Percentiles rank a stretch among this genome's conserved stretches.
These are phyloP conservation scores for Chlamydomonas applanata DNA, from an alignment of 139 green algal species.

Conservation along the genomic window DNA sequence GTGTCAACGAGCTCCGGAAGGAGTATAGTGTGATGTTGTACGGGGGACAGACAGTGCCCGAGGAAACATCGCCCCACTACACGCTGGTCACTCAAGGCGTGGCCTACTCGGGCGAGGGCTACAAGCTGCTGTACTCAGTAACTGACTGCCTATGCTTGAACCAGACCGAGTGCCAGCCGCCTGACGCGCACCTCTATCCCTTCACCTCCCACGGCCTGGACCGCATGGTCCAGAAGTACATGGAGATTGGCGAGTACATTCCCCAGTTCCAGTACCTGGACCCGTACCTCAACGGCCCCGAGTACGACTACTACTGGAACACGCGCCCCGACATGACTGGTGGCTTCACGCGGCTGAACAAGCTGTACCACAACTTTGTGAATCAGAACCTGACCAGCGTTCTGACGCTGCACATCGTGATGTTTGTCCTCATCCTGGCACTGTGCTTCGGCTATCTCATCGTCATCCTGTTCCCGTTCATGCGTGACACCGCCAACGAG, in stretches of 20 bases:
- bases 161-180: conserved; percentile 6
- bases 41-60: background rate
- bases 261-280: conserved; percentile 6
- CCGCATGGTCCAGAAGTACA: conserved; percentile 10
- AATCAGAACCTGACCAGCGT: conserved; percentile 6
- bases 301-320: conserved; percentile 17
- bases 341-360: background rate
- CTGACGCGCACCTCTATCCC: background rate
- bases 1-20: background rate
- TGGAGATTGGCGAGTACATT: conserved; percentile 11
- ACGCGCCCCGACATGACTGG: conserved; percentile 8
- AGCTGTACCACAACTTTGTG: conserved; percentile 5
- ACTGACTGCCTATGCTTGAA: background rate
- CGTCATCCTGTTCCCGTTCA: conserved; percentile 28
- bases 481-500: conserved; percentile 28
- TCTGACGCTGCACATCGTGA: conserved; percentile 20
- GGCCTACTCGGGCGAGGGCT: background rate
- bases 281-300: conserved; percentile 14
- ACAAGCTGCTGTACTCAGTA: background rate
- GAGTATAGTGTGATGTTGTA: conserved; percentile 6
- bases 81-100: conserved; percentile 5
- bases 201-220: conserved; percentile 6
- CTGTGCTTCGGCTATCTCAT: conserved; percentile 13
- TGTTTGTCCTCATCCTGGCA: conserved; percentile 25
- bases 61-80: conserved; percentile 6